Percentiles rank a stretch among this genome's conserved stretches.
phyloP scores from a whole-genome alignment of 139 green algal genomes.

The Ostreobium quekettii region DNA sequence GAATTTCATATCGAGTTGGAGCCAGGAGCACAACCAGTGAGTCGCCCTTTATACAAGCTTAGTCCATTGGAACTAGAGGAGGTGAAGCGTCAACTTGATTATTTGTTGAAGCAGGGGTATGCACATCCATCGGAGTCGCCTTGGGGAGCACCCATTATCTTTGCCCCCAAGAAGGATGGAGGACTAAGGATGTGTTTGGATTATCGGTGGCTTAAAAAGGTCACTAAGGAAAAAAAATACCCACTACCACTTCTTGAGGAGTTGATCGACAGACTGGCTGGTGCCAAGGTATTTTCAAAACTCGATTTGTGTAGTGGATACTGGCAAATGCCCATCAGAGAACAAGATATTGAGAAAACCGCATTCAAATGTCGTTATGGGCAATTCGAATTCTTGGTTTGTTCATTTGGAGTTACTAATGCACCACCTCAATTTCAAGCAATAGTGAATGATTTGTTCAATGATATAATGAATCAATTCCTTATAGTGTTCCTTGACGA shows the following conservation, averaged over 20 bases:
- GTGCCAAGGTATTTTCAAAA: slow-evolving; percentile 20
- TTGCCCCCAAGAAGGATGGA: slow-evolving; percentile 49
- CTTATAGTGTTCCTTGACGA: slow-evolving; percentile 49
- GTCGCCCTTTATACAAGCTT: slow-evolving; percentile 3
- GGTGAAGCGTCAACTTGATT: slow-evolving; percentile 16
- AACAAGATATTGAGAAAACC: slow-evolving; percentile 8
- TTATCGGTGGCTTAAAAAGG: slow-evolving; percentile 43
- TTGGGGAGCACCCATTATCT: slow-evolving; percentile 43
- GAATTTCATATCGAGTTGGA: slow-evolving; percentile 11
- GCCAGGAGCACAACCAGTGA: neutral
- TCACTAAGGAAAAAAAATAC: slow-evolving; percentile 41
- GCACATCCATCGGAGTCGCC: slow-evolving; percentile 30
- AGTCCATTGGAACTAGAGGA: neutral
- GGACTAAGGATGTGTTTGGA: slow-evolving; percentile 44
- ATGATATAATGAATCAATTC: slow-evolving; percentile 29
- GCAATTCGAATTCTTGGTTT: slow-evolving; percentile 31
- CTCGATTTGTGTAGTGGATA: slow-evolving; percentile 20
- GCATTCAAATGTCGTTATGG: slow-evolving; percentile 31
- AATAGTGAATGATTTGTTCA: slow-evolving; percentile 37
- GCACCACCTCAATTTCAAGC: slow-evolving; percentile 32
- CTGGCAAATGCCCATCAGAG: slow-evolving; percentile 24
- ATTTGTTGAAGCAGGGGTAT: slow-evolving; percentile 19
- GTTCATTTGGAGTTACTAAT: slow-evolving; percentile 38
- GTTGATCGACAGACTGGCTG: slow-evolving; percentile 33
- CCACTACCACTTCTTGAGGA: slow-evolving; percentile 42